Conservation (phyloP, 345 rosid genomes). For the Cochlearia excelsa region DNA sequence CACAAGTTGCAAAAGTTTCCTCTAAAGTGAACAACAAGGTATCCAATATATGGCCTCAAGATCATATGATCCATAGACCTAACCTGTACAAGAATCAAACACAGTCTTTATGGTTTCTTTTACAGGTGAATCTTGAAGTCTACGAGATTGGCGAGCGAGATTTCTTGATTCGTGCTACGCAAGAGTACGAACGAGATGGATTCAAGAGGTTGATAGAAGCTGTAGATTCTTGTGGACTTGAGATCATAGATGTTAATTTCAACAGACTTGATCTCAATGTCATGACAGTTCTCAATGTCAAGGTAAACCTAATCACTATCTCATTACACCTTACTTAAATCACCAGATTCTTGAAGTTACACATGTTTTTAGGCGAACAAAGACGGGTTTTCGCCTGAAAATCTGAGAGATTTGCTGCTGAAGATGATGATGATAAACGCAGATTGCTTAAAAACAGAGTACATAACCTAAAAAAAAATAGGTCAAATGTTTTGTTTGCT, state of each 20-base stretch:
- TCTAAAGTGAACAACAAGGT: slow-evolving; percentile 24
- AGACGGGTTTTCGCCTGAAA: slow-evolving; percentile 21
- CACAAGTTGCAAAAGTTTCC: slow-evolving; percentile 22
- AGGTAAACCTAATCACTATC: slow-evolving; percentile 42
- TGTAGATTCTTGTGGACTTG: slow-evolving; percentile 51
- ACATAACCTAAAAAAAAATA: not conserved
- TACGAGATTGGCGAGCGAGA: slow-evolving; percentile 47
- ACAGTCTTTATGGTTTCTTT: slow-evolving; percentile 3
- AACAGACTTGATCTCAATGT: slow-evolving; percentile 51
- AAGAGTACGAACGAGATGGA: slow-evolving; percentile 49
- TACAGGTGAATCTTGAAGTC: slow-evolving; percentile 58
- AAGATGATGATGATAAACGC: slow-evolving; percentile 18
- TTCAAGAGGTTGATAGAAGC: slow-evolving; percentile 61
- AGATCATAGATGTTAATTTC: slow-evolving; percentile 63
- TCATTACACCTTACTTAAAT: not conserved
- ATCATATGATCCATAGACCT: not conserved
- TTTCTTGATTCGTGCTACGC: slow-evolving; percentile 50
- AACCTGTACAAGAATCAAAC: not conserved
- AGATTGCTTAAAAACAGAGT: slow-evolving; percentile 20
- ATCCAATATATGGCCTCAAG: not conserved
- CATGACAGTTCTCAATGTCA: slow-evolving; percentile 54
- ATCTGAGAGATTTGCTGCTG: slow-evolving; percentile 28
- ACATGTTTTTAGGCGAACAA: slow-evolving; percentile 9
- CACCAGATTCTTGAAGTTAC: slow-evolving; percentile 1
- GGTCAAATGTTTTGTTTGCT: slow-evolving; percentile 29